Base-by-base conservation (phyloP, 2,329 filamentous ascomycete species). In the Apiospora kogelbergensis region DNA sequence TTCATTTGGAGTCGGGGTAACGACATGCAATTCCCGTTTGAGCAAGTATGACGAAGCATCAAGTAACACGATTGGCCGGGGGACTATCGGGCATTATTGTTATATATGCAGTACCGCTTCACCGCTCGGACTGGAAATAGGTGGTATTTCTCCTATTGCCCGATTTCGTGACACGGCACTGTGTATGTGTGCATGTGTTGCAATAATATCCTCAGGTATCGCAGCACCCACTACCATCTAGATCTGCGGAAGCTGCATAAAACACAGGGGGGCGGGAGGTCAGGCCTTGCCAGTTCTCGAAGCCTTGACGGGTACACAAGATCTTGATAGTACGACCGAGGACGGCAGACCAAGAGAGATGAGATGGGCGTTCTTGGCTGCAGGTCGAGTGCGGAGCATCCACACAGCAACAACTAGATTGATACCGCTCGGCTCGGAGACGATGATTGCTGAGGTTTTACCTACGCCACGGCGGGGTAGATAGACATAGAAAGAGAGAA, bases 391-490 rank as follows among this genome's bases (percentile, higher is more conserved):
- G 53, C 53, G 37, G 53, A 37, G 53, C 53, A 60, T 22, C 26
- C 53, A 60, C 7, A 15, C 26, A 33, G 26, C 48, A 53, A 53
- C 48, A 33, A 17, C 26, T 57, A n/a, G 26, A 6, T 26, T 60
- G 33, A 7, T 33, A 33, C 33, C 7, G 53, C 53, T 60, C 53
- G 30, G 53, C 53, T 60, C 30, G 53, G 30, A 60, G 63, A 30
- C 24, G 63, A 45, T 65, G 63, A 45, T 45, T 65, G 63, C 63
- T 65, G 41, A 65, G 44, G 41, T 45, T 65, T 65, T 33, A 65
- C 63, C 63, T 30, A 65, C 63, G 63, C 63, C 63, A 45, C 40
- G 63, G 63, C 63, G 41, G 63, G 63, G 63, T 45, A 65, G 63
- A 22, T 15, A 53, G 46, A 53, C 45, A 53, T 26, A 13, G 5